Evolutionary conservation across 495 filamentous ascomycete species (phyloP).

Genomic region (Aspergillus conjunctus): DNA sequence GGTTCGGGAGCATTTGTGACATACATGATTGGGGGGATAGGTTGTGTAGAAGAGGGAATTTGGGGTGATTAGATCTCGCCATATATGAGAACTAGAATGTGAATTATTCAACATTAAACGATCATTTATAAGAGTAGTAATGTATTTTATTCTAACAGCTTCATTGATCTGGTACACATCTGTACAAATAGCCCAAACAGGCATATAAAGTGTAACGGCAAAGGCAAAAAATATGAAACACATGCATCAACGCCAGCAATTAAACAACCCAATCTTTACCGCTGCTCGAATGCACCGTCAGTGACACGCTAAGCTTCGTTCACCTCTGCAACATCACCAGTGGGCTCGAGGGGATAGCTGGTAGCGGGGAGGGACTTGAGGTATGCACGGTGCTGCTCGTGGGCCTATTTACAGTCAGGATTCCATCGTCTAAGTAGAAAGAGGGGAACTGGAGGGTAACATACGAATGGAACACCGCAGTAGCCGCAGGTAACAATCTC

Average conservation of each 20-base stretch:
- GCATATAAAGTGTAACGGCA: constrained; percentile 1
- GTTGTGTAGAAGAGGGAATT: not conserved
- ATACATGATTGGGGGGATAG: not conserved
- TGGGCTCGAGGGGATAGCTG: constrained; percentile 70
- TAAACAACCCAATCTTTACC: constrained; percentile 47
- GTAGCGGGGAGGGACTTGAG: constrained; percentile 78
- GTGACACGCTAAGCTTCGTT: constrained; percentile 57
- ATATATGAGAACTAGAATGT: not conserved
- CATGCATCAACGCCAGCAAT: constrained; percentile 46
- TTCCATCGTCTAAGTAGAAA: not conserved
- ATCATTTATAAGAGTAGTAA: not conserved
- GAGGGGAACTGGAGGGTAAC: constrained; percentile 39
- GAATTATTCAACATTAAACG: not conserved
- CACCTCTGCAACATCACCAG: constrained; percentile 52
- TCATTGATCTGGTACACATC: constrained; percentile 29
- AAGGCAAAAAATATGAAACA: constrained; percentile 23
- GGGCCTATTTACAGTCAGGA: constrained; percentile 58
- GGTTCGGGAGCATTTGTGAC: constrained; percentile 19
- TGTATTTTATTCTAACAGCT: constrained; percentile 26
- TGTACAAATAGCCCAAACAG: constrained; percentile 27
- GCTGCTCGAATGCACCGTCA: constrained; percentile 43
- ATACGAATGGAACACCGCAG: constrained; percentile 92
- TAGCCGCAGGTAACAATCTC: constrained; percentile 88
- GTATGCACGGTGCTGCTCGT: constrained; percentile 80
- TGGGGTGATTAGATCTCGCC: not conserved